Percentiles rank a stretch among this genome's conserved stretches.
phyloP scores from a whole-genome alignment of 83 land plant species.

The Picea abies region DNA sequence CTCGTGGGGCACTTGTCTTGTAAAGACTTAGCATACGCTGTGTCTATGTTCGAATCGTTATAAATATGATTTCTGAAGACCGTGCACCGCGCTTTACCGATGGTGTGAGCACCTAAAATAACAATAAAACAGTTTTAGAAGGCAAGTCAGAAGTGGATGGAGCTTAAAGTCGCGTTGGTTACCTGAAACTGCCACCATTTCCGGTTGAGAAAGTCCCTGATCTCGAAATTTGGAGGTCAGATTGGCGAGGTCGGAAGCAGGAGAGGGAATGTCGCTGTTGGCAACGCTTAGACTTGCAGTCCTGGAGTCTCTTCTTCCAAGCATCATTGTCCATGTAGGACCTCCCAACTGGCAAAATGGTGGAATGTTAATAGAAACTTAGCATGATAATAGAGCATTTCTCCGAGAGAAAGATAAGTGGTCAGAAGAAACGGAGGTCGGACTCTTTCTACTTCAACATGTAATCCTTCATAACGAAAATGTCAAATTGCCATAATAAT shows the following conservation, averaged over 20 bases:
- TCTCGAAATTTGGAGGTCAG: conserved; percentile 15
- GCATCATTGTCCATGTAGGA: conserved; percentile 25
- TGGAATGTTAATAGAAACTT: no score
- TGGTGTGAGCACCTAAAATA: not conserved
- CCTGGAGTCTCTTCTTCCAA: conserved; percentile 30
- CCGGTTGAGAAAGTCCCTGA: conserved; percentile 21
- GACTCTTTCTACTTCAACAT: no score
- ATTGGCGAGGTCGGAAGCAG: not conserved
- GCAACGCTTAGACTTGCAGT: conserved; percentile 29
- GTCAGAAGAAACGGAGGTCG: not conserved
- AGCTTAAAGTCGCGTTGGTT: not conserved
- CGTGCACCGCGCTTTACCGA: not conserved
- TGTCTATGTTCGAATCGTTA: conserved; percentile 3
- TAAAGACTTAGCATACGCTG: not conserved
- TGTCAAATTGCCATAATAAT: no score
- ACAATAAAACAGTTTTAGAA: not conserved
- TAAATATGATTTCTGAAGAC: not conserved
- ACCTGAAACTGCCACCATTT: conserved; percentile 34
- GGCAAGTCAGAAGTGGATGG: not conserved
- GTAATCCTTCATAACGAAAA: no score
- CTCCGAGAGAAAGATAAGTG: not conserved
- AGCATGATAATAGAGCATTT: no score
- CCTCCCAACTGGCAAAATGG: conserved; percentile 29
- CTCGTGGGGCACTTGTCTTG: not conserved
- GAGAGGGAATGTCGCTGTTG: conserved; percentile 23